Evolutionary conservation across 1,139 yeast genomes (phyloP).

Genomic region (Saccharomyces hybrid): DNA sequence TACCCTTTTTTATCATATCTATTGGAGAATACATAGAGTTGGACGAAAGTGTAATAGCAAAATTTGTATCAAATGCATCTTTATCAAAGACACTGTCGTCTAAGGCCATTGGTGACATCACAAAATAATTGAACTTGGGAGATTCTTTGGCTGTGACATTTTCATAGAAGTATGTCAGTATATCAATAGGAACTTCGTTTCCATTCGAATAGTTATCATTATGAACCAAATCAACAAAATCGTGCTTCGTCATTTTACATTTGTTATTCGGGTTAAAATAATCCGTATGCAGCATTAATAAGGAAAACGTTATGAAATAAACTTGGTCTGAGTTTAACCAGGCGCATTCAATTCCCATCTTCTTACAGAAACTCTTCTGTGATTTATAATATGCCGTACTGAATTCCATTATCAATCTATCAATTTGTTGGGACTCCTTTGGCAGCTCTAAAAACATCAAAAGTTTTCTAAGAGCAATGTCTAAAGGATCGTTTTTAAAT

Average conservation of each 20-base stretch:
- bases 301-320: slow-evolving; percentile 50
- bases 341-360: slow-evolving; percentile 5
- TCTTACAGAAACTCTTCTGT: slow-evolving; percentile 17
- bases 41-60: slow-evolving; percentile 3
- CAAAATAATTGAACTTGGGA: slow-evolving; percentile 21
- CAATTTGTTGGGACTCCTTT: slow-evolving; percentile 64
- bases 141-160: slow-evolving; percentile 55
- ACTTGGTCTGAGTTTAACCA: slow-evolving; percentile 42
- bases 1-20: neutral
- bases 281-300: slow-evolving; percentile 64
- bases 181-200: slow-evolving; percentile 33
- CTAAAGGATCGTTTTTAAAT: slow-evolving; percentile 49
- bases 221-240: slow-evolving; percentile 40
- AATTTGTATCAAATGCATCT: neutral
- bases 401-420: slow-evolving; percentile 51
- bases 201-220: slow-evolving; percentile 36
- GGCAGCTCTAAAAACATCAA: slow-evolving; percentile 52
- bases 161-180: slow-evolving; percentile 50
- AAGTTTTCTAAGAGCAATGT: slow-evolving; percentile 52
- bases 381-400: slow-evolving; percentile 41
- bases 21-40: slow-evolving; percentile 3
- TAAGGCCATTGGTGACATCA: neutral
- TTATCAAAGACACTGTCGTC: neutral
- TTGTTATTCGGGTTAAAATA: slow-evolving; percentile 56
- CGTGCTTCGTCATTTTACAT: slow-evolving; percentile 53